Conservation (phyloP, 495 filamentous ascomycete species). For the Collariella sp. region DNA sequence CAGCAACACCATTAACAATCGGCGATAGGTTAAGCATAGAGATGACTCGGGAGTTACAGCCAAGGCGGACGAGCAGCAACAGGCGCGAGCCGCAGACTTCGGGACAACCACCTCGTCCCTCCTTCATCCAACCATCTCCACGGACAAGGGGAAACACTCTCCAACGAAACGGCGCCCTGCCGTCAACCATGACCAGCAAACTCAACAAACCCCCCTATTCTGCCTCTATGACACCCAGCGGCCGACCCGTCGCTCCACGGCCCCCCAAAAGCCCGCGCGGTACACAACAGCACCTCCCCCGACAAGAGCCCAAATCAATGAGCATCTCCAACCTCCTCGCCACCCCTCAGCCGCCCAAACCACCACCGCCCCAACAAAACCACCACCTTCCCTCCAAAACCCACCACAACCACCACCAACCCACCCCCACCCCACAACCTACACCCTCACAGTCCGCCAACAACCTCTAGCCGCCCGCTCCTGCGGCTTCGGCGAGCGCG, state of each 20-base stretch:
- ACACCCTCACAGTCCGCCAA: constrained; percentile 57
- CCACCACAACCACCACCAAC: constrained; percentile 24
- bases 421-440: constrained; percentile 17
- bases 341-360: constrained; percentile 1
- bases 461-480: constrained; percentile 85
- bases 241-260: constrained; percentile 6
- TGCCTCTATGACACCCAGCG: constrained; percentile 3
- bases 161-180: constrained; percentile 12
- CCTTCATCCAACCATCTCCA: constrained; percentile 19
- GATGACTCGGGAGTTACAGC: constrained; percentile 22
- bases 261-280: constrained; percentile 21
- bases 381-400: constrained; percentile 30
- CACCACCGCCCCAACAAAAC: constrained; percentile 21
- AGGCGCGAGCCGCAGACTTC: constrained; percentile 18
- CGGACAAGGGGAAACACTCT: constrained; percentile 15
- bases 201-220: constrained; percentile 10
- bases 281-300: constrained; percentile 22
- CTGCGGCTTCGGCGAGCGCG: constrained; percentile 89
- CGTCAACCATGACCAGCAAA: constrained; percentile 7
- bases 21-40: constrained; percentile 33
- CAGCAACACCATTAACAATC: constrained; percentile 28
- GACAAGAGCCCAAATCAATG: constrained; percentile 34
- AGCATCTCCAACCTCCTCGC: constrained; percentile 39
- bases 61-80: constrained; percentile 21
- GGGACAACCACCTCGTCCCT: constrained; percentile 17